A percentile compares a stretch with the other conserved stretches of the same genome.
Conservation (phyloP, 495 filamentous ascomycete species). For the Xylaria palmicola region DNA sequence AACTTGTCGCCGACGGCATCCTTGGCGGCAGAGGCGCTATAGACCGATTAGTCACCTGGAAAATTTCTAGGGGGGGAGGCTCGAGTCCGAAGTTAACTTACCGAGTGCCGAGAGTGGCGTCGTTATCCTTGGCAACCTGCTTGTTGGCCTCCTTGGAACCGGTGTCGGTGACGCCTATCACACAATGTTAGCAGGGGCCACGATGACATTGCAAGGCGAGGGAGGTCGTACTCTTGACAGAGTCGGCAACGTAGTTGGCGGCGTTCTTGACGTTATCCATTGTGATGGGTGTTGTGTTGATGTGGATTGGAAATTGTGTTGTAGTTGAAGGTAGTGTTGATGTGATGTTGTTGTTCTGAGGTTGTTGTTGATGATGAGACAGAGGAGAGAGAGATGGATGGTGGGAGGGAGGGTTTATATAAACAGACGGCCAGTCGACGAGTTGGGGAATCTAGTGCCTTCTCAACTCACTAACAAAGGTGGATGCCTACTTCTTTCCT, state of each 20-base stretch:
- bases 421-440: not conserved
- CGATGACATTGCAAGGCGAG: conserved; percentile 7
- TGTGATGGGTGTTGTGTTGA: conserved; percentile 35
- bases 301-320: conserved; percentile 32
- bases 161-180: conserved; percentile 32
- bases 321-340: conserved; percentile 24
- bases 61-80: not conserved
- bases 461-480: not conserved
- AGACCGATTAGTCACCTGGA: conserved; percentile 18
- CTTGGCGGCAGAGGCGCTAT: conserved; percentile 52
- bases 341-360: conserved; percentile 16
- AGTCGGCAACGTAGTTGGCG: conserved; percentile 61
- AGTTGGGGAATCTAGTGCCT: not conserved
- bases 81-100: conserved; percentile 27
- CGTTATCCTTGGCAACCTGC: conserved; percentile 59
- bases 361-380: conserved; percentile 18
- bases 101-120: conserved; percentile 51
- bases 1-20: conserved; percentile 58
- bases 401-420: conserved; percentile 17
- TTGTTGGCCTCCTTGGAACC: conserved; percentile 69
- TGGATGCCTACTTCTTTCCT: not conserved
- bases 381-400: not conserved
- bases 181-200: not conserved
- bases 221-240: conserved; percentile 45
- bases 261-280: conserved; percentile 62